Base-by-base conservation (phyloP, 1,284 basidiomycete species). In the Puccinia polysora region DNA sequence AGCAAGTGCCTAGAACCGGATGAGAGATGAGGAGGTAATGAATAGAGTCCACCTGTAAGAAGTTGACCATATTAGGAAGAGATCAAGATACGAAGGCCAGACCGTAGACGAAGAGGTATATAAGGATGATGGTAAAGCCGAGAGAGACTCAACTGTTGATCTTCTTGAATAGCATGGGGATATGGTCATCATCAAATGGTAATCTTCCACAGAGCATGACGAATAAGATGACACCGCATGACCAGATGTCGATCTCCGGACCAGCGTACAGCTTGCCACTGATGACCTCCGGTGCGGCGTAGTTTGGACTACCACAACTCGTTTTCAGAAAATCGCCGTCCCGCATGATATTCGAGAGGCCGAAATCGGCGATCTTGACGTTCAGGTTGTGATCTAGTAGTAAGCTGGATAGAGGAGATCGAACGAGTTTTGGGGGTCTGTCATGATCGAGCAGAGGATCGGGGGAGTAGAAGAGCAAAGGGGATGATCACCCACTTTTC, bases 181-280 rank as follows among this genome's bases (percentile, higher is more conserved):
- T 91, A 78, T 95, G 90, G 67, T 95, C 91, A 80, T 96, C 93
- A 82, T 96, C 93, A 79, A 97, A 96, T 0, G 93, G 93, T 49
- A 96, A 83, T 63, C 89, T 84, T 12, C 93, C 93, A 78, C 89
- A 93, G 5, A 97, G 84, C 87, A 97, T 91, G 63, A 96, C 93
- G 81, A 92, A 96, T 70, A 97, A 84, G 77, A 97, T 96, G 38
- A 96, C 92, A 0, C 93, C 93, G 73, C 90, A 90, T 77, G 89
- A 91, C 93, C 93, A 97, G n/a, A 96, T 91, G 77, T 97, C 93
- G 77, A 96, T 94, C 80, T 95, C 93, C 0, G 93, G 92, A 0
- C 93, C 93, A 0, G 91, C 91, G 79, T 97, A 97, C 7, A 94
- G 84, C 73, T 90, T 90, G 15, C 92, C 92, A 25, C 88, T 85